Base-by-base conservation (phyloP, 2,329 filamentous ascomycete genomes). In the Madurella fahalii region DNA sequence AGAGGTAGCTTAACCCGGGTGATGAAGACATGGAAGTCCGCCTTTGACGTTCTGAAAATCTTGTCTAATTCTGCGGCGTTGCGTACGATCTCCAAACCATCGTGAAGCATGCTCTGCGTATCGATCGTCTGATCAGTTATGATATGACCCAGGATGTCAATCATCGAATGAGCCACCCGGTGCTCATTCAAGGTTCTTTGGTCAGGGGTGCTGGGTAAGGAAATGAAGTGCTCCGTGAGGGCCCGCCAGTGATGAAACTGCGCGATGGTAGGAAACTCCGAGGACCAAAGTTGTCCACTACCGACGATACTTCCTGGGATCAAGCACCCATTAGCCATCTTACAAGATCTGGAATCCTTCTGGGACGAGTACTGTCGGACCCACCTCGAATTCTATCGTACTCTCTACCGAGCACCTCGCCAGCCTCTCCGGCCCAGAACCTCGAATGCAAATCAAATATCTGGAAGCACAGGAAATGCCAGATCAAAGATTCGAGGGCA, bases 211-310 rank as follows among this genome's bases (percentile, higher is more conserved):
- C 9, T 5, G 15, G 40, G 12, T 9, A 30, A 5, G 9, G 32
- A 44, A 15, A 48, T 46, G 32, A 64, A 25, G 17, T 59, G 44
- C 9, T 44, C 45, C 0, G 54, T 58, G 16, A 42, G 56, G 1
- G 56, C 44, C 9, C 56, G 56, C 58, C 49, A 59, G 11, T 57
- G 34, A 9, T 63, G 59, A 15, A 47, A 52, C 15, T 54, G 45
- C 0, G 40, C 31, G 0, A 57, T 16, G 4, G 25, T 9, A 49
- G 18, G 8, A 34, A 7, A 7, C 31, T 25, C 2, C 9, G 25
- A 2, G 15, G 30, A 34, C 5, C 5, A 34, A 34, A 12, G 31
- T 12, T 34, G n/a, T n/a, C 39, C 3, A 16, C 12, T 9, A 13
- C 30, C 11, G 5, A n/a, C 8, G 11, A 15, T 31, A 13, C 5